phyloP scores from a whole-genome alignment of 176 grass and related monocot species.

The Cenchrus americanus region DNA sequence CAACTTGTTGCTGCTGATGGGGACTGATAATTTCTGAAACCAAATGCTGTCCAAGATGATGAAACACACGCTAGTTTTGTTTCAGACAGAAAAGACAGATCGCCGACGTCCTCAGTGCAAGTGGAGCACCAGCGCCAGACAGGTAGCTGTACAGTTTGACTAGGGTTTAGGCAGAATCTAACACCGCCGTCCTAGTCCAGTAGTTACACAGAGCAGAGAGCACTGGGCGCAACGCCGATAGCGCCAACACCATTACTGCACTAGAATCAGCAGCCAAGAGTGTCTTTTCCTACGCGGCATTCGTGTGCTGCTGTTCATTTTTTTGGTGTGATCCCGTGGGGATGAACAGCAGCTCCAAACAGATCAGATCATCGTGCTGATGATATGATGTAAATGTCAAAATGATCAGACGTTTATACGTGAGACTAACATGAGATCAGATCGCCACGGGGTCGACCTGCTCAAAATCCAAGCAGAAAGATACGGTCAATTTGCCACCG shows the following conservation, averaged over 20 bases:
- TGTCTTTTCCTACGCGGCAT: neutral
- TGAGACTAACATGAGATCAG: too few relatives aligned
- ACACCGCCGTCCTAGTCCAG: neutral
- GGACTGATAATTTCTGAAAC: neutral
- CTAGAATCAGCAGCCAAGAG: neutral
- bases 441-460: too few relatives aligned
- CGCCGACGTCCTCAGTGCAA: too few relatives aligned
- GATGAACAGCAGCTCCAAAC: neutral
- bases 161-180: slow-evolving; percentile 2
- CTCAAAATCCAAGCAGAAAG: too few relatives aligned
- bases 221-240: neutral
- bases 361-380: too few relatives aligned
- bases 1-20: neutral
- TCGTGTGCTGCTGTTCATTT: neutral
- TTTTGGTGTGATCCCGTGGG: neutral
- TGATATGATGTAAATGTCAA: too few relatives aligned
- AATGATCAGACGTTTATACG: too few relatives aligned
- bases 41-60: neutral
- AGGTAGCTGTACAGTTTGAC: neutral
- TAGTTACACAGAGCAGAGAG: neutral
- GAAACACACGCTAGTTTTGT: too few relatives aligned
- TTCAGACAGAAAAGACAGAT: too few relatives aligned
- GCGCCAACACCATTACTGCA: slow-evolving; percentile 4
- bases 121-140: too few relatives aligned
- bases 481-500: too few relatives aligned